Conservation (phyloP, 176 grass and related monocot genomes). For the Guadua angustifolia region DNA sequence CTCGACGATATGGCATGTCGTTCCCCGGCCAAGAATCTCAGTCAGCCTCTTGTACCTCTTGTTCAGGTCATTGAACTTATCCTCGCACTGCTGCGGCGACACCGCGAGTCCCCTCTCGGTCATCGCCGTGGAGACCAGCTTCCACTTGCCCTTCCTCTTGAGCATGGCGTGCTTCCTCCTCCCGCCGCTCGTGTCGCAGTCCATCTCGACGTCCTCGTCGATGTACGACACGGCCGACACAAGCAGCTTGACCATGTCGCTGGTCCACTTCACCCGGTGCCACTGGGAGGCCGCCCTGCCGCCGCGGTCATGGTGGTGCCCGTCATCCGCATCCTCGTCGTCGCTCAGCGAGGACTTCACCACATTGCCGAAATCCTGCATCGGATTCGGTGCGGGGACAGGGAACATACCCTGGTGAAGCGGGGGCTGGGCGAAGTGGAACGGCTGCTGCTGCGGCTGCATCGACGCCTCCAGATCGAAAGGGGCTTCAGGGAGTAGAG, state of each 20-base stretch:
- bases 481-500: constrained; percentile 30
- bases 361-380: constrained; percentile 34
- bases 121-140: constrained; percentile 59
- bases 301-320: constrained; percentile 22
- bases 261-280: constrained; percentile 79
- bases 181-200: constrained; percentile 5
- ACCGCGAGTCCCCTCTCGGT: constrained; percentile 50
- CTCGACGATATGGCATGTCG: constrained; percentile 67
- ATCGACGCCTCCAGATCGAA: constrained; percentile 41
- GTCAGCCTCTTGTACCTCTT: constrained; percentile 82
- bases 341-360: constrained; percentile 48
- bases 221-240: constrained; percentile 73
- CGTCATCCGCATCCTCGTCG: constrained; percentile 55
- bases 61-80: constrained; percentile 90
- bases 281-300: constrained; percentile 39
- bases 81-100: constrained; percentile 82
- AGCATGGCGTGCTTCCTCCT: constrained; percentile 60
- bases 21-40: constrained; percentile 73
- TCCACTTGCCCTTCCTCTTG: constrained; percentile 80
- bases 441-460: constrained; percentile 31
- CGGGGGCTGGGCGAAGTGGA: constrained; percentile 30
- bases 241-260: constrained; percentile 71
- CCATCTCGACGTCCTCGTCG: constrained; percentile 48
- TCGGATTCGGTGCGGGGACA: constrained; percentile 20
- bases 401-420: constrained; percentile 35